Percentiles rank a stretch among this genome's conserved stretches.
These are phyloP conservation scores for Chalciporus sphaerocephalus DNA, from an alignment of 768 basidiomycete genomes.

Conservation along the genomic window DNA sequence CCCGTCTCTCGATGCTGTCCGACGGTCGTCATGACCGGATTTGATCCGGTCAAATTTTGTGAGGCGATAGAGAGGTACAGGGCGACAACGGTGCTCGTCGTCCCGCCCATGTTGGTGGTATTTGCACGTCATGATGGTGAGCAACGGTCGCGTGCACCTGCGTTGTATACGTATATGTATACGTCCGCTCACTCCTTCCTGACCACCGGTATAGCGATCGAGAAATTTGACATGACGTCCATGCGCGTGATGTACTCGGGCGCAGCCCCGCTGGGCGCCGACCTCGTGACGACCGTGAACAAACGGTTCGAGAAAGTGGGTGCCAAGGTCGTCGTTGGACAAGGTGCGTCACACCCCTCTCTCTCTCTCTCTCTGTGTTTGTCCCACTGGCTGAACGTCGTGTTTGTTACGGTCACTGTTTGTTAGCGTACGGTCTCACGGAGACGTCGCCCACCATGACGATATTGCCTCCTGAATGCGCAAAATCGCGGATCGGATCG, in stretches of 20 bases:
- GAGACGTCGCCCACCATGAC: slow-evolving; percentile 77
- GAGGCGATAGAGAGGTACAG: slow-evolving; percentile 60
- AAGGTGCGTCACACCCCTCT: slow-evolving; percentile 39
- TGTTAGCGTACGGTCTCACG: slow-evolving; percentile 73
- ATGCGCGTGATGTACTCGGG: slow-evolving; percentile 61
- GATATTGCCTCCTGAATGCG: slow-evolving; percentile 43
- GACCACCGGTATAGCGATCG: slow-evolving; percentile 56
- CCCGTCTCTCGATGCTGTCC: slow-evolving; percentile 50
- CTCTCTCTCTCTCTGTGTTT: neutral
- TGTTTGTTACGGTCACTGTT: neutral
- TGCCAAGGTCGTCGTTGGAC: slow-evolving; percentile 39
- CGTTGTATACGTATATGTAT: neutral
- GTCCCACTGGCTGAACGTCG: too few species aligned
- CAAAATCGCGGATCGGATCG: slow-evolving; percentile 52
- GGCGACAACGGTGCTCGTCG: slow-evolving; percentile 55
- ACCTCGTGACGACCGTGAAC: slow-evolving; percentile 50
- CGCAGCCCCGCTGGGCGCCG: slow-evolving; percentile 74
- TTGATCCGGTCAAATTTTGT: slow-evolving; percentile 69
- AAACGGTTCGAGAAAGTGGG: slow-evolving; percentile 40
- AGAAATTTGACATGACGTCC: slow-evolving; percentile 61
- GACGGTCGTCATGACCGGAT: slow-evolving; percentile 57
- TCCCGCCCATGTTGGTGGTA: slow-evolving; percentile 81
- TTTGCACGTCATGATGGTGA: slow-evolving; percentile 65
- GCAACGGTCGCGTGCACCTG: too few species aligned
- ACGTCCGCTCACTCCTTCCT: neutral